A percentile compares a stretch with the other conserved stretches of the same genome.
phyloP scores from a whole-genome alignment of 1,284 basidiomycete genomes.

The Moesziomyces antarcticus region DNA sequence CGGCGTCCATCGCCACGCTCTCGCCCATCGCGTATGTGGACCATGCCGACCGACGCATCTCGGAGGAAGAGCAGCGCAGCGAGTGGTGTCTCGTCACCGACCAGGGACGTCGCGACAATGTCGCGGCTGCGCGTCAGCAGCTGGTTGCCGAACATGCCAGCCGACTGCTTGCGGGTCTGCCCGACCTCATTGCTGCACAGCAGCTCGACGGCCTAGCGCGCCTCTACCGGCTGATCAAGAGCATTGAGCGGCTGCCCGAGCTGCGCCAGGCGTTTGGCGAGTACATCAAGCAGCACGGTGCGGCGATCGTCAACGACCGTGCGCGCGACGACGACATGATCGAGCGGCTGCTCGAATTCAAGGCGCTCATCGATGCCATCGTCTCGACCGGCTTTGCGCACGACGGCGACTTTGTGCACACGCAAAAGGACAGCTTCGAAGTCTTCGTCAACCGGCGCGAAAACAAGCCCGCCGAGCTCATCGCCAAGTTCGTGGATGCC shows the following conservation, averaged over 20 bases:
- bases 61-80: constrained; percentile 43
- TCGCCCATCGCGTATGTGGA: constrained; percentile 40
- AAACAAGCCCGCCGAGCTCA: constrained; percentile 91
- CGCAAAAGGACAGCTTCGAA: constrained; percentile 78
- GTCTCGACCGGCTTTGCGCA: constrained; percentile 44
- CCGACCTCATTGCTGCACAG: constrained; percentile 42
- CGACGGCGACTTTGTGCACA: constrained; percentile 66
- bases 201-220: constrained; percentile 29
- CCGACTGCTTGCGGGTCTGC: constrained; percentile 36
- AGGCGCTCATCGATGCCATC: constrained; percentile 48
- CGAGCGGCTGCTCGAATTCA: constrained; percentile 56
- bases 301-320: constrained; percentile 55
- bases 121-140: constrained; percentile 30
- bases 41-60: constrained; percentile 41
- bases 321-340: constrained; percentile 60
- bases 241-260: constrained; percentile 37
- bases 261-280: constrained; percentile 47
- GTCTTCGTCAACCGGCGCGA: constrained; percentile 82
- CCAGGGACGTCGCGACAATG: constrained; percentile 20
- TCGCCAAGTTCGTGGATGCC: constrained; percentile 88
- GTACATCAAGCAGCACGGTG: constrained; percentile 48
- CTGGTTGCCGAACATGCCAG: constrained; percentile 49
- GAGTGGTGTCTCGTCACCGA: constrained; percentile 43
- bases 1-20: constrained; percentile 9
- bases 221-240: constrained; percentile 41